Evolutionary conservation across 2,329 filamentous ascomycete genomes (phyloP).

Genomic region (Colletotrichum liriopes): DNA sequence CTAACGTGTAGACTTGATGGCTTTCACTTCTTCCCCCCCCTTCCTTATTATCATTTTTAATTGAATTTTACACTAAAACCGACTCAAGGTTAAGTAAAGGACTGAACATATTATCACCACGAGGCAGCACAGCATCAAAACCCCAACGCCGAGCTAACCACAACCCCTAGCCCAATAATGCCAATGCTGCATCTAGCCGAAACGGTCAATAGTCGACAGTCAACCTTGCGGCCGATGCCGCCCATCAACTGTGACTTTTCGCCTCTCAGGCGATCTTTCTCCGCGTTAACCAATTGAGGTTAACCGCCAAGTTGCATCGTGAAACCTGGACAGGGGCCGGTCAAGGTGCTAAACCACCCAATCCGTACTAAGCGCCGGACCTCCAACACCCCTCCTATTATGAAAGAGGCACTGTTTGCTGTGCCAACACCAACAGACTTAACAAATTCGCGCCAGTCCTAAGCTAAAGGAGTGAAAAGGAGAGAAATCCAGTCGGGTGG

Average conservation of each 20-base stretch:
- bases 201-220: background rate
- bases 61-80: too few relatives aligned
- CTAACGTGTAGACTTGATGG: too few relatives aligned
- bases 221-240: background rate
- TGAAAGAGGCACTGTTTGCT: background rate
- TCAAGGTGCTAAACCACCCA: conserved; percentile 1
- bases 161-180: background rate
- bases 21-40: too few relatives aligned
- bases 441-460: background rate
- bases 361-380: conserved; percentile 15
- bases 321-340: background rate
- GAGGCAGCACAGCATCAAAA: background rate
- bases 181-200: background rate
- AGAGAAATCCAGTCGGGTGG: background rate
- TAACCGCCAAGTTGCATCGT: conserved; percentile 11
- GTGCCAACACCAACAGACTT: background rate
- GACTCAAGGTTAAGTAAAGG: background rate
- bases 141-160: background rate
- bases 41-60: too few relatives aligned
- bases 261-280: background rate
- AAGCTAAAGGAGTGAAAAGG: background rate
- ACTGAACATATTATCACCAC: background rate
- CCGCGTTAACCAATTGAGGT: background rate
- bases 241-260: background rate
- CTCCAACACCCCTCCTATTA: background rate